A percentile compares a stretch with the other conserved stretches of the same genome.
Conservation (phyloP, 129 eudicot species). For the Helichrysum umbraculigerum region DNA sequence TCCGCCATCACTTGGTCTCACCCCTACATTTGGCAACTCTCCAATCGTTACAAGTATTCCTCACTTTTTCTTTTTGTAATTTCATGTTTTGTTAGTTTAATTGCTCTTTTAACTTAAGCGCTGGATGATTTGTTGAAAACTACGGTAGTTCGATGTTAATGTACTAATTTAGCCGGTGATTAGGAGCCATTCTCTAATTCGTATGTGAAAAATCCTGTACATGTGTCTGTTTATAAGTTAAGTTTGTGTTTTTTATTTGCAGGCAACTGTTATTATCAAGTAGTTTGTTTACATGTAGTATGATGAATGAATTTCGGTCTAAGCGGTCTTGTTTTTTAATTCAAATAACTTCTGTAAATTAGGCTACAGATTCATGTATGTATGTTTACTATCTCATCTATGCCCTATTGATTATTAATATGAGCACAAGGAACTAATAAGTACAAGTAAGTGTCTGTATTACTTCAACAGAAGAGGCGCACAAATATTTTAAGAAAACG, state of each 20-base stretch:
- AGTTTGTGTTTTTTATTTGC: background rate
- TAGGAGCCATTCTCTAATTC: background rate
- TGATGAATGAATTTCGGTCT: background rate
- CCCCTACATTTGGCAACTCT: constrained; percentile 74
- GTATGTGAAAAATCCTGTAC: background rate
- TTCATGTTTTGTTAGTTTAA: background rate
- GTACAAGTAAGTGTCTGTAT: background rate
- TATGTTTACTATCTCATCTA: background rate
- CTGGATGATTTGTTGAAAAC: background rate
- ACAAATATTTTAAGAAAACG: too few species aligned
- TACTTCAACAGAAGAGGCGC: background rate
- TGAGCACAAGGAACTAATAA: background rate
- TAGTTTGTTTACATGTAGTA: background rate
- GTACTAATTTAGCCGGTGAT: background rate
- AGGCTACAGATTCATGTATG: too few species aligned
- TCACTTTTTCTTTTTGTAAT: background rate
- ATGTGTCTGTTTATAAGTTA: background rate
- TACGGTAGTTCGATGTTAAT: background rate
- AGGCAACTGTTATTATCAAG: background rate
- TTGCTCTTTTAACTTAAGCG: background rate
- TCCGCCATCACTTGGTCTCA: constrained; percentile 49
- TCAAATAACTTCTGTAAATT: too few species aligned
- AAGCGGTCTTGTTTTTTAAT: too few species aligned
- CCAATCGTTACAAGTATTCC: constrained; percentile 63
- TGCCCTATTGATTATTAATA: too few species aligned